Evolutionary conservation across 441 rosid species (phyloP), one percentile per base, ranked within the genome.

Genomic region (Populus hybrid): DNA sequence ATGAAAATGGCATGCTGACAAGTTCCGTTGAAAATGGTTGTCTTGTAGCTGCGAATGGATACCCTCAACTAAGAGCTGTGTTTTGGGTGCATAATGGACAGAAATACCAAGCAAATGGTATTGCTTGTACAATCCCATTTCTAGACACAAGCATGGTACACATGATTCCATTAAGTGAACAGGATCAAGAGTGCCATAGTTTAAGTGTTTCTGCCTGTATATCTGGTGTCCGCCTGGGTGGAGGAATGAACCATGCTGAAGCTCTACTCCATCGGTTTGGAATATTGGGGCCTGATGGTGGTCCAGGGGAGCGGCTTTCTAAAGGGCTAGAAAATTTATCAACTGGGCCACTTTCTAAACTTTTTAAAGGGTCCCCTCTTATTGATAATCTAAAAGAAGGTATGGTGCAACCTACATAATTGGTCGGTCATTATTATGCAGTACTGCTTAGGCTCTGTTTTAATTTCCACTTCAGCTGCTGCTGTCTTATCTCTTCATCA

Each of bases 291-390:
- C 90, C 86, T 72, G 93, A 94, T 88, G 99, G 98, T 80, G 95
- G 98, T 82, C 99, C 99, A 65, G 95, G 98, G 64, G 86, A 87
- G 87, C 96, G 88, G 59, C 90, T 96, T 28, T 85, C 97, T 70
- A 93, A 87, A 87, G 98, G 98, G 72, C 77, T 96, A 74, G 90
- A 93, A 77, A 86, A 89, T 82, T 82, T 96, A 78, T 93, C 97
- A 61, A 85, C 89, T 21, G 97, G 98, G 66, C 98, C 99, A 57
- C 87, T 94, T 79, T 87, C 96, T 76, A 96, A 93, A 77, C 92
- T 96, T 83, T 86, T 96, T 80, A 92, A 91, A 82, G 70, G 95
- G 72, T 88, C 98, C 8, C 78, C 88, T 72, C 83, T 90, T 10
- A 71, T 81, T 76, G 89, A 87, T 81, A 90, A 89, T 78, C 76